A percentile compares a stretch with the other conserved stretches of the same genome.
phyloP scores from a whole-genome alignment of 2,329 filamentous ascomycete species.

The Penicillium rolfsii region DNA sequence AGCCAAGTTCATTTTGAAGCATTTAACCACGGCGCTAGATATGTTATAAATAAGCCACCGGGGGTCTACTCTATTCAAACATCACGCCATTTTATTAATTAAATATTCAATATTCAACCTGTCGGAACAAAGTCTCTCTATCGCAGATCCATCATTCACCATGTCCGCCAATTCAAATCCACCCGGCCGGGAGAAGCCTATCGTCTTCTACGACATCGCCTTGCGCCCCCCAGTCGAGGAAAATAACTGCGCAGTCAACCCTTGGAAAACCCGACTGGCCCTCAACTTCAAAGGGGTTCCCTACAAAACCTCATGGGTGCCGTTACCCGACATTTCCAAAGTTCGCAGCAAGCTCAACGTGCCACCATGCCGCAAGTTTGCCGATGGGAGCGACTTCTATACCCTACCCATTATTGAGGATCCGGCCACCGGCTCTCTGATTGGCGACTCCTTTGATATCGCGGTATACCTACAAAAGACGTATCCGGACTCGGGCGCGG shows the following conservation, averaged over 20 bases:
- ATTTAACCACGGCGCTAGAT: neutral
- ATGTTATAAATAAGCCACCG: neutral
- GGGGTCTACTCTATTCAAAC: neutral
- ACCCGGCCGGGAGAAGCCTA: neutral
- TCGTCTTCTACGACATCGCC: conserved; percentile 29
- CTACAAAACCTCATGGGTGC: conserved; percentile 58
- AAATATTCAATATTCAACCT: neutral
- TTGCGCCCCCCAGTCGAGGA: conserved; percentile 38
- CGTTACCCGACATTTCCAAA: conserved; percentile 55
- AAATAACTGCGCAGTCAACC: conserved; percentile 51
- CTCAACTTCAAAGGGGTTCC: conserved; percentile 55
- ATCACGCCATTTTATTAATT: neutral
- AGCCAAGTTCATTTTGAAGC: neutral
- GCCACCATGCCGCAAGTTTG: conserved; percentile 57
- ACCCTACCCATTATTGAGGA: conserved; percentile 64
- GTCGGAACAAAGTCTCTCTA: neutral
- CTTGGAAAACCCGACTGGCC: conserved; percentile 56
- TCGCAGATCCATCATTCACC: neutral
- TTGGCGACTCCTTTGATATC: conserved; percentile 70
- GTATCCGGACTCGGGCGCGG: conserved; percentile 51
- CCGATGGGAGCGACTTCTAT: conserved; percentile 61
- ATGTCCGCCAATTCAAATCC: neutral
- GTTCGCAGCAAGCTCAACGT: conserved; percentile 54
- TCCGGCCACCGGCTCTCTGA: conserved; percentile 38
- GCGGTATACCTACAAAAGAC: conserved; percentile 61